Base-by-base conservation (phyloP, 1,139 yeast species). In the Protomyces lactucae-debilis region DNA sequence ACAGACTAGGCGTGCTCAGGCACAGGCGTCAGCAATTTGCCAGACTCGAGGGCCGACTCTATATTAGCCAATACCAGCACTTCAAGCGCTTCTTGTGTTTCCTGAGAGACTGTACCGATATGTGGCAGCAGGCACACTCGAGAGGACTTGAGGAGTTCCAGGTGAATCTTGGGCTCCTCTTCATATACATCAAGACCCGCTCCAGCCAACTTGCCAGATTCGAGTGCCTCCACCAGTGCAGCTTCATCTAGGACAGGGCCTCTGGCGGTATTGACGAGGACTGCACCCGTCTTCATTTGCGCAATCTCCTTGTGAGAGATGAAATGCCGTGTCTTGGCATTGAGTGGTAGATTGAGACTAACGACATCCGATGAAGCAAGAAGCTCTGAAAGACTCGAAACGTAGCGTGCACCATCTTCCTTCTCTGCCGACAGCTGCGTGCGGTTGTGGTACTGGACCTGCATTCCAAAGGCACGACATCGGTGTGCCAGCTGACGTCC, bases 171-270 rank as follows among this genome's bases (percentile, higher is more conserved):
- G 10, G 98, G 98, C 75, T 88, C 95, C 68, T 79, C 76, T 73
- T 87, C 95, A 74, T 86, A 86, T 28, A 88, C 96, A 72, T 88
- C 96, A 32, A 88, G 74, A 23, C 93, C 96, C 68, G 85, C 88
- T 12, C 86, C 77, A 52, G 85, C 83, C 54, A 88, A 81, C 70
- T 87, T 84, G 16, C 93, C 93, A 1, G 78, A 73, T 70, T 85
- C 82, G 70, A 88, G 77, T 18, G 83, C 83, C 23, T 77, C 79
- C 14, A 84, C 79, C 65, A 88, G 74, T 10, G 83, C 85, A 4
- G 72, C 70, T 72, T 86, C 90, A 71, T 86, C 85, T 66, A 86
- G 82, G 46, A 86, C 83, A 14, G 87, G 86, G 39, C 92, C 92
- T 71, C 92, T 80, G 5, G 91, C 88, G 32, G 89, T 86, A 73